Evolutionary conservation across 2,329 filamentous ascomycete genomes (phyloP), one percentile per base, ranked within the genome.

Genomic region (Pezicula rhizophila): DNA sequence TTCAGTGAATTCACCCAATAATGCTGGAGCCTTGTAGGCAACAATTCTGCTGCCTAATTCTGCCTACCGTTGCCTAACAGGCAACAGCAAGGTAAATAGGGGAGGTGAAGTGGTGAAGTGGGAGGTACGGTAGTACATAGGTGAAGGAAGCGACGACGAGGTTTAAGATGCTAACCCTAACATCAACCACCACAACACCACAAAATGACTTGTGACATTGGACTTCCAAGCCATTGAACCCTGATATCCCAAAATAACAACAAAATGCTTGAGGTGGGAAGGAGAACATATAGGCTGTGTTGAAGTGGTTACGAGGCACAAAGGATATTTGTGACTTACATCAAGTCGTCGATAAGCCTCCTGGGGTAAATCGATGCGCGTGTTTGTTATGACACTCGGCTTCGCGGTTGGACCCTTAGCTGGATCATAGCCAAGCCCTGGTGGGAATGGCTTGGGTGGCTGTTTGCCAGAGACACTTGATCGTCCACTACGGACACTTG

Each of bases 281-380:
- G 8, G 8, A 12, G 14, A 8, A 11, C 2, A 12, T 15, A 15
- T 38, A 15, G 17, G 6, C 3, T 20, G 17, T 40, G 14, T 40
- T 17, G 17, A 40, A 20, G 38, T 18, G 6, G 2, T 40, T 12
- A 40, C 26, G 15, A 14, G 43, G 17, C 2, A 35, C 25, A 45
- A 47, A 33, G 28, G 26, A 47, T 5, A 17, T 11, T 4, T 4
- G 4, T 41, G 23, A 40, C 68, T 63, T 58, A 73, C 72, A 23
- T 23, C 20, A 60, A 52, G 4, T 31, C 12, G 23, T 34, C 37
- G 52, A 54, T 76, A 84, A 0, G 79, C 80, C 57, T 82, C 79
- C 0, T 78, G 67, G 0, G 79, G 79, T 0, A 84, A 59, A 47
- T 84, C 80, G 53, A 82, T 68, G 5, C 79, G 76, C 52, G 46